phyloP scores from a whole-genome alignment of 176 grass and related monocot genomes.

The Pharus latifolius region DNA sequence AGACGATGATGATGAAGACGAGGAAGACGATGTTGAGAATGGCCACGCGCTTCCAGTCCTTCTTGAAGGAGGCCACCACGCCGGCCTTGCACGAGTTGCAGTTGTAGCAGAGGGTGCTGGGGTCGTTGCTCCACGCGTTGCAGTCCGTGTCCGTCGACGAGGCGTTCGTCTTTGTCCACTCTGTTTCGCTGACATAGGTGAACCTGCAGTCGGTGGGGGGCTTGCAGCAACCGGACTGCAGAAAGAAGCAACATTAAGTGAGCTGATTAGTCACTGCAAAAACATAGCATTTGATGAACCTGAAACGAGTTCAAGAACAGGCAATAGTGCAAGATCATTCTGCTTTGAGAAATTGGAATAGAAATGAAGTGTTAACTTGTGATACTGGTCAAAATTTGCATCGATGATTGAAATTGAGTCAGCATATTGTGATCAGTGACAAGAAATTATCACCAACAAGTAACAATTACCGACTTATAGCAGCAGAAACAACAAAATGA shows the following conservation, averaged over 20 bases:
- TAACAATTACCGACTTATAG: too few relatives aligned
- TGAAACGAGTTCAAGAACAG: too few relatives aligned
- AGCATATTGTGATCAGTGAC: too few relatives aligned
- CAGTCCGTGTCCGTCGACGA: conserved; percentile 31
- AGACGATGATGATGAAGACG: conserved; percentile 36
- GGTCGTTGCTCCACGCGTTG: conserved; percentile 39
- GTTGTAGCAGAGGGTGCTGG: conserved; percentile 41
- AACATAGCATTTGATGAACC: too few relatives aligned
- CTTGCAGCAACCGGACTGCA: conserved; percentile 72
- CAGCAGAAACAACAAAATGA: too few relatives aligned
- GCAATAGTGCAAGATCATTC: too few relatives aligned
- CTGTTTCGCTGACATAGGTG: conserved; percentile 32
- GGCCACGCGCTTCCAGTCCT: conserved; percentile 55
- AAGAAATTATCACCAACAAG: too few relatives aligned
- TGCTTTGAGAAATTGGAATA: not conserved
- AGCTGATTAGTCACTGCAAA: too few relatives aligned
- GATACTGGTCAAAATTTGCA: too few relatives aligned
- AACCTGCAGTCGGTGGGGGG: conserved; percentile 54
- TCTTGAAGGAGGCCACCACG: conserved; percentile 30
- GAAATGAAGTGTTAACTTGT: not conserved
- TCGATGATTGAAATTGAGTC: too few relatives aligned
- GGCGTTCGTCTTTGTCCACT: conserved; percentile 15
- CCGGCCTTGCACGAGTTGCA: conserved; percentile 64
- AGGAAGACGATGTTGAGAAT: conserved; percentile 50
- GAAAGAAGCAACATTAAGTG: too few relatives aligned